A percentile compares a stretch with the other conserved stretches of the same genome.
Conservation (phyloP, 495 filamentous ascomycete species). For the Neohortaea acidophila region DNA sequence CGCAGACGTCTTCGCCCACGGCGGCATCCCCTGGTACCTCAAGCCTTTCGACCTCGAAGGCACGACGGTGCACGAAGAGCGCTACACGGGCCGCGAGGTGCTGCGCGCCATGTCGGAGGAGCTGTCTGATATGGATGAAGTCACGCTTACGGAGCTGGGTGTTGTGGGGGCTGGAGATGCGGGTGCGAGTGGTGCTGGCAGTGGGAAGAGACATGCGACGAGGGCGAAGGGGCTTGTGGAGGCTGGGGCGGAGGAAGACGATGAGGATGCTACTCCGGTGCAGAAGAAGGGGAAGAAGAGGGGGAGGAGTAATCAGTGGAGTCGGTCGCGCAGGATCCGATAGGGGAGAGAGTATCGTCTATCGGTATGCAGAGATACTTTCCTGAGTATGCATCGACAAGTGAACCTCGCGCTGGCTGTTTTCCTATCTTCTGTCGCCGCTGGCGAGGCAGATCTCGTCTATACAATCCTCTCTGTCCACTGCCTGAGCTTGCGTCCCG, state of each 20-base stretch:
- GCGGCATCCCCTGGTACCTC: conserved; percentile 81
- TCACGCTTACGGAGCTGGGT: conserved; percentile 55
- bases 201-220: conserved; percentile 2
- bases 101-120: conserved; percentile 71
- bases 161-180: background rate
- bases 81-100: conserved; percentile 61
- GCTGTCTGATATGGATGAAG: conserved; percentile 76
- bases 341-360: background rate
- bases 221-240: too few relatives aligned
- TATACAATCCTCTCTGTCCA: too few relatives aligned
- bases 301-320: background rate
- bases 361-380: background rate
- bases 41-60: conserved; percentile 64
- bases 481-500: too few relatives aligned
- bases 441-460: too few relatives aligned
- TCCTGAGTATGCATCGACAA: background rate
- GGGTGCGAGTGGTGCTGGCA: background rate
- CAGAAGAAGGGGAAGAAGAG: conserved; percentile 2
- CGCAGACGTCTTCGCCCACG: conserved; percentile 44
- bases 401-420: too few relatives aligned
- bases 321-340: background rate
- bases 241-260: conserved; percentile 1
- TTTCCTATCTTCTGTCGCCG: too few relatives aligned
- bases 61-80: conserved; percentile 59
- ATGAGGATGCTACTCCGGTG: background rate